These are phyloP conservation scores for Erysimum cheiri DNA, from an alignment of 441 rosid genomes.

Conservation along the genomic window DNA sequence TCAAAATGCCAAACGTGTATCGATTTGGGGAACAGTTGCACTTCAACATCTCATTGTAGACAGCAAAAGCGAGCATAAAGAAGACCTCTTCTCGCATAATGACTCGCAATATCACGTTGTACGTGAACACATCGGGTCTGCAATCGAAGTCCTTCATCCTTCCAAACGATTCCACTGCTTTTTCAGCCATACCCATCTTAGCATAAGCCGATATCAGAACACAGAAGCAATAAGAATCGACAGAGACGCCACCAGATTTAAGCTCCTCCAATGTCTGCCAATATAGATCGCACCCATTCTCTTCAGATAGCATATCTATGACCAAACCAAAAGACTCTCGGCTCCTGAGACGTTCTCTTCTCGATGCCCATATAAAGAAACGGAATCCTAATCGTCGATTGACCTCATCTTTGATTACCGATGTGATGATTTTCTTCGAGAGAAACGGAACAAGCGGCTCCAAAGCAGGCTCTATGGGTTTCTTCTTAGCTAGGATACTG, in stretches of 20 bases:
- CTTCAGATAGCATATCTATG: slow-evolving; percentile 53
- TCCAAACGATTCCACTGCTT: slow-evolving; percentile 74
- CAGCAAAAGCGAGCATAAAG: slow-evolving; percentile 59
- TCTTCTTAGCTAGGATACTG: slow-evolving; percentile 49
- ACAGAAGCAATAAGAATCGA: slow-evolving; percentile 56
- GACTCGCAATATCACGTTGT: slow-evolving; percentile 58
- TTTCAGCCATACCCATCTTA: slow-evolving; percentile 58
- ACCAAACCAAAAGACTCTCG: slow-evolving; percentile 43
- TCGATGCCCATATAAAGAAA: slow-evolving; percentile 78
- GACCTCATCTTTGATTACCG: slow-evolving; percentile 57
- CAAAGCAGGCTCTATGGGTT: slow-evolving; percentile 74
- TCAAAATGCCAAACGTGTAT: slow-evolving; percentile 64
- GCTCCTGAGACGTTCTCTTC: slow-evolving; percentile 55
- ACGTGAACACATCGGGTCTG: slow-evolving; percentile 67
- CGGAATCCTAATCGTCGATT: slow-evolving; percentile 62
- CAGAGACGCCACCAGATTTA: slow-evolving; percentile 43
- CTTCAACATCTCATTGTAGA: slow-evolving; percentile 73
- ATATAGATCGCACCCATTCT: slow-evolving; percentile 59
- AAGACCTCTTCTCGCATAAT: slow-evolving; percentile 51
- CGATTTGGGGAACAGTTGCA: slow-evolving; percentile 58
- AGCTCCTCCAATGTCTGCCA: slow-evolving; percentile 69
- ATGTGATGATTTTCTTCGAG: slow-evolving; percentile 53
- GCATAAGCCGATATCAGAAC: slow-evolving; percentile 66
- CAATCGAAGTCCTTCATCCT: slow-evolving; percentile 73
- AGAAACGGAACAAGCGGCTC: slow-evolving; percentile 72